Base-by-base conservation (phyloP, 352 stramenopile genomes). In the Globisporangium takayamanum region DNA sequence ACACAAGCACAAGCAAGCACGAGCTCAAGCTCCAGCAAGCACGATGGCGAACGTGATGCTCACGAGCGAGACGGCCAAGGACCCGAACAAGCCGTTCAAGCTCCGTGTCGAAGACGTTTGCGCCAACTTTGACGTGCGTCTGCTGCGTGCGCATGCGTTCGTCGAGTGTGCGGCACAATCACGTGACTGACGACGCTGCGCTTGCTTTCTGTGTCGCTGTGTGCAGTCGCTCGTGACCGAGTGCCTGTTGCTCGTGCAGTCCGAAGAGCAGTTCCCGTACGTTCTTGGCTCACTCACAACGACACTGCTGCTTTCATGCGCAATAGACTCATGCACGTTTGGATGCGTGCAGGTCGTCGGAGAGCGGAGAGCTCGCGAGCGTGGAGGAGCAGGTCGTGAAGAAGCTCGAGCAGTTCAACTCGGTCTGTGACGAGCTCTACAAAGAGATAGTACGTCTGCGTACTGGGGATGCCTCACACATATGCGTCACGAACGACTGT, bases 381-480 rank as follows among this genome's bases (percentile, higher is more conserved):
- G 66, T 81, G 48, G 84, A 90, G 53, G 81, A 89, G 50, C 76
- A 91, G 54, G 81, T 94, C 56, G 78, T 92, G 47, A 89, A 87
- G 71, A 94, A 92, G 52, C 80, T 94, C 26, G 84, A 94, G 63
- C 80, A 90, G 62, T 94, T 94, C 66, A 94, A 94, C 66, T 90
- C 80, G 39, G 84, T 94, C 39, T 92, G 81, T 67, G 84, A 94
- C 67, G 84, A 94, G 64, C 71, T 94, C 25, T 94, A 92, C 66
- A 94, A 94, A 57, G 84, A 94, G 50, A 94, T 94, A 46, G 84
- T 94, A 72, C 62, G 80, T 64, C 2, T 42, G 2, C n/a, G 5
- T 20, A 44, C 5, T 44, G 37, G 22, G 22, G 0, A 22, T 22
- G 22, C 22, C 22, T 5, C 47, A 30, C 20, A 11, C 28, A 47